phyloP scores from a whole-genome alignment of 225 moss, liverwort and hornwort genomes.

The Marchantia paleacea region DNA sequence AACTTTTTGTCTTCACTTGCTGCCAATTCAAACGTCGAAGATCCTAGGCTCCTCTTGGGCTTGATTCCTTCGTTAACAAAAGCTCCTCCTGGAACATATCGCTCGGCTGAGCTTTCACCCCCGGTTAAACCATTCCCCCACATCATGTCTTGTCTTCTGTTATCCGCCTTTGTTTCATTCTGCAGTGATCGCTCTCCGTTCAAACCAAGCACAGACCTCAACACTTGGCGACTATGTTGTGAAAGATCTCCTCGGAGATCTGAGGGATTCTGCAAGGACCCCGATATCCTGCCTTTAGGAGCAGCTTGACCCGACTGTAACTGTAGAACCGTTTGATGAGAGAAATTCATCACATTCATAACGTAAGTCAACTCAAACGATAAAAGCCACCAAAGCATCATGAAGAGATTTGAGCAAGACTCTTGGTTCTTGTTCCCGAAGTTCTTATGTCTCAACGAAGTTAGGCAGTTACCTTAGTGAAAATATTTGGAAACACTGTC shows the following conservation, averaged over 20 bases:
- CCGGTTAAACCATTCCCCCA: not conserved
- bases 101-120: not conserved
- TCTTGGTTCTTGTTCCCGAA: not conserved
- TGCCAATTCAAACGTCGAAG: not conserved
- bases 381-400: not conserved
- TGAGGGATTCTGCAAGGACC: not conserved
- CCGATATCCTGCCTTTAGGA: not conserved
- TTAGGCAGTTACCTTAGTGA: not conserved
- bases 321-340: not conserved
- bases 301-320: not conserved
- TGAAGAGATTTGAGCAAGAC: not conserved
- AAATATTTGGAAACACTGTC: conserved; percentile 25
- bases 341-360: not conserved
- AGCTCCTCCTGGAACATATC: not conserved
- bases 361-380: not conserved
- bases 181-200: not conserved
- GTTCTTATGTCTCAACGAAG: not conserved
- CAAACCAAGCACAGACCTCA: conserved; percentile 3
- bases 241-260: not conserved
- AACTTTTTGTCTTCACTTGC: conserved; percentile 6
- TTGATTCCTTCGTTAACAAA: not conserved
- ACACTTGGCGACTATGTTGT: not conserved
- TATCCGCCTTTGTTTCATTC: not conserved
- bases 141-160: not conserved
- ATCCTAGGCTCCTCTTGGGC: not conserved